Base-by-base conservation (phyloP, 257 asterid species). In the Apocynum venetum region DNA sequence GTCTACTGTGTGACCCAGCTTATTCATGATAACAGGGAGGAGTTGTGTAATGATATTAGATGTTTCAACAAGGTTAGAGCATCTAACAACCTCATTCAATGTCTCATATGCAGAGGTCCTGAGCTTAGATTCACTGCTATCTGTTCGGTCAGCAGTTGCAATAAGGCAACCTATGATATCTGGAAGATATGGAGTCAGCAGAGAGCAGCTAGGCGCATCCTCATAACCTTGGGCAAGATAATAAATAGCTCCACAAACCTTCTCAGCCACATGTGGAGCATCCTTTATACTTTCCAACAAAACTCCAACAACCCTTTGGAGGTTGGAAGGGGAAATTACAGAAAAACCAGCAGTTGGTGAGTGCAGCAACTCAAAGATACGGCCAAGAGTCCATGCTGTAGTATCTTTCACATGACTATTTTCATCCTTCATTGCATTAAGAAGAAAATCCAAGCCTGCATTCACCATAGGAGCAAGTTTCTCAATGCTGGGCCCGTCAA, bases 321-420 rank as follows among this genome's bases (percentile, higher is more conserved):
- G 87, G 74, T 93, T 91, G 70, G 84, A 89, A 59, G 91, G 88
- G 6, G 96, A 82, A 77, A 90, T 84, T 66, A 92, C 92, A 36
- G 96, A 84, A 77, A 87, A 89, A 76, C 95, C 93, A 71, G 87
- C 56, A 19, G 87, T 84, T 41, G 97, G 96, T 44, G 83, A 72
- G 83, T 93, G 98, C 83, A 90, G 77, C 59, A 93, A 80, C 89
- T 93, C 96, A 75, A 92, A 91, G 75, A 93, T 90, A 72, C 96
- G 97, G 74, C 96, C 87, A 64, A 93, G 96, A 75, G 98, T 93
- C 98, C 98, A 92, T 7, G 98, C 98, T 41, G 98, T 93, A 19
- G 96, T 90, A 85, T 89, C 97, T 84, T 91, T 92, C 79, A 92
- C 92, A 31, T 89, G 96, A 80, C 90, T 85, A 74, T 87, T 90